phyloP scores from a whole-genome alignment of 768 basidiomycete genomes.

The Lactarius psammicola region DNA sequence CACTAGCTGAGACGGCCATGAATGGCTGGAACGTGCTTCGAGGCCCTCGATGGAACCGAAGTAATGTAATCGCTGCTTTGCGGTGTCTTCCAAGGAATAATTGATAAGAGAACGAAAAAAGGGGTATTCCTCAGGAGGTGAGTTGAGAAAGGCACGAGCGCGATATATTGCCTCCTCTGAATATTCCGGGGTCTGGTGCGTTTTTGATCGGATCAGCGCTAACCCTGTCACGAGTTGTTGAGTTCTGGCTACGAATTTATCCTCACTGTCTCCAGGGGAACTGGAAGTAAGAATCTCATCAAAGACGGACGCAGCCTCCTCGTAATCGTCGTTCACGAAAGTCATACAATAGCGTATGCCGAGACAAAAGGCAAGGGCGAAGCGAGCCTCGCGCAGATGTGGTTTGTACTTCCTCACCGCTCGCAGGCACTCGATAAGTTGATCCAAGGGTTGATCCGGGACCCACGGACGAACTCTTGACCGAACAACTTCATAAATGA shows the following conservation, averaged over 20 bases:
- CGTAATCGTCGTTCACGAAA: not conserved
- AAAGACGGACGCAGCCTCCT: not conserved
- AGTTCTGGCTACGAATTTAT: not conserved
- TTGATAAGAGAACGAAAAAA: no score
- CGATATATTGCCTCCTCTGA: constrained; percentile 1
- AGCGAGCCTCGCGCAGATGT: not conserved
- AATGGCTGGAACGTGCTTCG: not conserved
- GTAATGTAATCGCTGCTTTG: not conserved
- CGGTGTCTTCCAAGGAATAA: not conserved
- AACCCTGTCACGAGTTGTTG: not conserved
- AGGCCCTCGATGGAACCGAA: not conserved
- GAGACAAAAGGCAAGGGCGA: not conserved
- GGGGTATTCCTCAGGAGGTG: not conserved
- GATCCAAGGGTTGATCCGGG: not conserved
- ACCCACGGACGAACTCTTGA: not conserved
- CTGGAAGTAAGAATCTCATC: not conserved
- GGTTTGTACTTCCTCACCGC: not conserved
- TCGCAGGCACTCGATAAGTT: not conserved
- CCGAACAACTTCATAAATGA: not conserved
- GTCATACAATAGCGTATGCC: not conserved
- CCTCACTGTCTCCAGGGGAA: not conserved
- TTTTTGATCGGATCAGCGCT: not conserved
- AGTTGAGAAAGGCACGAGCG: not conserved
- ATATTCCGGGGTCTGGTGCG: not conserved
- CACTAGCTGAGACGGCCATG: no score